Evolutionary conservation across 495 filamentous ascomycete genomes (phyloP).

Genomic region (Neurospora sp.): DNA sequence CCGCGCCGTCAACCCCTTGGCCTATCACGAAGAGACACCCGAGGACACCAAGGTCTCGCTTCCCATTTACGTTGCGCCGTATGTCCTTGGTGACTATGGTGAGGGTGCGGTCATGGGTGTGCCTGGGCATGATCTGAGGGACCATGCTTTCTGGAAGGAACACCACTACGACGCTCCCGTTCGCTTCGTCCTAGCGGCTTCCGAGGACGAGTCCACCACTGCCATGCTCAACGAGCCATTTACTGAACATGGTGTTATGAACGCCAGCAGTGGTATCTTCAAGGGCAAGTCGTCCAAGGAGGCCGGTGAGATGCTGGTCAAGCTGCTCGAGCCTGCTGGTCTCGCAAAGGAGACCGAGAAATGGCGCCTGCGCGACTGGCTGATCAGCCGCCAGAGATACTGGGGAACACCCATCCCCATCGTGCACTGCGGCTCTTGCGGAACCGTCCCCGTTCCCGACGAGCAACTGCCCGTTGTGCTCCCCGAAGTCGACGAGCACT

Average conservation of each 20-base stretch:
- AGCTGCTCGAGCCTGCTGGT: constrained; percentile 42
- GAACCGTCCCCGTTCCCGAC: constrained; percentile 66
- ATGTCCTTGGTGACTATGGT: constrained; percentile 83
- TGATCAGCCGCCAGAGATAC: constrained; percentile 80
- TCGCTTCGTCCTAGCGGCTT: constrained; percentile 43
- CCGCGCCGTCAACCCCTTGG: constrained; percentile 55
- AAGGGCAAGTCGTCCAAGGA: constrained; percentile 49
- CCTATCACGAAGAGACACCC: constrained; percentile 41
- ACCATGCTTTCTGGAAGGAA: constrained; percentile 68
- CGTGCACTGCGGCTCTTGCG: constrained; percentile 70
- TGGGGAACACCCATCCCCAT: constrained; percentile 90
- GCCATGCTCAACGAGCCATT: constrained; percentile 36
- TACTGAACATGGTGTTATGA: constrained; percentile 55
- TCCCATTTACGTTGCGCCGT: constrained; percentile 72
- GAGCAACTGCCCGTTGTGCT: constrained; percentile 68
- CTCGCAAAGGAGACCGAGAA: constrained; percentile 51
- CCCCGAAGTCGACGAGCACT: constrained; percentile 57
- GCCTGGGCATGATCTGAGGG: constrained; percentile 69
- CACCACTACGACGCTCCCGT: constrained; percentile 46
- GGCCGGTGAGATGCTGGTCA: constrained; percentile 51
- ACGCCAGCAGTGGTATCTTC: constrained; percentile 50
- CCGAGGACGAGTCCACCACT: constrained; percentile 34
- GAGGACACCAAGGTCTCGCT: constrained; percentile 43
- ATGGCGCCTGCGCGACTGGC: constrained; percentile 77
- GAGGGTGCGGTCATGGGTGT: constrained; percentile 88